Evolutionary conservation across 768 basidiomycete species (phyloP).

Genomic region (Suillus americanus): DNA sequence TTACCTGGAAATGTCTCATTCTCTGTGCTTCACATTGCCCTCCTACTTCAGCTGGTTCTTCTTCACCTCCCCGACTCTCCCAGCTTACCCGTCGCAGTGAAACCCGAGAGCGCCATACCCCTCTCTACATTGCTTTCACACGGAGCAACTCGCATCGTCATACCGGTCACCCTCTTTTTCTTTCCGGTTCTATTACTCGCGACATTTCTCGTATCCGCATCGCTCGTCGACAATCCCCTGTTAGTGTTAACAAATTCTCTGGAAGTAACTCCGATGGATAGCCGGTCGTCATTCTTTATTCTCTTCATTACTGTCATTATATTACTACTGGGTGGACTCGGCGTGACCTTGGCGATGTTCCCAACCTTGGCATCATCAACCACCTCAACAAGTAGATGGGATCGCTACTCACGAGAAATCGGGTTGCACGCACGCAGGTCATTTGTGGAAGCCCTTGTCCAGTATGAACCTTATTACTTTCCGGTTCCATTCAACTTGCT

Average conservation of each 20-base stretch:
- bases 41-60: conserved; percentile 38
- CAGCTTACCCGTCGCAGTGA: conserved; percentile 44
- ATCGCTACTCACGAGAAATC: conserved; percentile 43
- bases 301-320: conserved; percentile 37
- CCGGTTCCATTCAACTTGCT: conserved; percentile 55
- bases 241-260: conserved; percentile 8
- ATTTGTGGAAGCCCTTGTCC: conserved; percentile 36
- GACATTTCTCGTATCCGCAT: conserved; percentile 45
- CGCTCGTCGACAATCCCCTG: conserved; percentile 41
- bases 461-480: conserved; percentile 42
- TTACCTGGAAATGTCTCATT: conserved; percentile 42
- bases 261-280: conserved; percentile 46
- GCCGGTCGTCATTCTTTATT: conserved; percentile 42
- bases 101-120: conserved; percentile 41
- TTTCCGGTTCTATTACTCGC: conserved; percentile 46
- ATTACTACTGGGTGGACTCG: conserved; percentile 31
- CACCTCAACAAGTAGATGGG: conserved; percentile 37
- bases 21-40: conserved; percentile 38
- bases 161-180: conserved; percentile 46
- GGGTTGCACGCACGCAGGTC: conserved; percentile 45
- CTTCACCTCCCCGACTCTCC: conserved; percentile 47
- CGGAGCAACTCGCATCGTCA: conserved; percentile 36
- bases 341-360: conserved; percentile 32
- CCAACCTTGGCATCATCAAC: conserved; percentile 8
- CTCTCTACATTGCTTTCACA: conserved; percentile 42